phyloP scores from a whole-genome alignment of 2,329 filamentous ascomycete species.

The Pestalotiopsis sp. region DNA sequence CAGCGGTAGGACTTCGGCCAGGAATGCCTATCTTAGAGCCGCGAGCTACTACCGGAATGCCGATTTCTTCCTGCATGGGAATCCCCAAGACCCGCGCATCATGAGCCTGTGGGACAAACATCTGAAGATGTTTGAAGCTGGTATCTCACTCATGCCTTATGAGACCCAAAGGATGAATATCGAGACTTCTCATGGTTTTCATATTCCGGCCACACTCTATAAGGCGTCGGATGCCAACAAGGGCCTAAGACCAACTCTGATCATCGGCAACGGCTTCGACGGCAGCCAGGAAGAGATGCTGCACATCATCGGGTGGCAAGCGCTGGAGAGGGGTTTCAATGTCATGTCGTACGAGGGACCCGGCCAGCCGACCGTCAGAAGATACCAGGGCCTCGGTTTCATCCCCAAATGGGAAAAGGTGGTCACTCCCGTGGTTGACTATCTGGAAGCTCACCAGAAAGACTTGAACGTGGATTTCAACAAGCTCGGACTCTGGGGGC shows the following conservation, averaged over 20 bases:
- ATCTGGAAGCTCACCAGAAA: background rate
- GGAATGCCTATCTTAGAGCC: background rate
- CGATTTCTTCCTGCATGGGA: background rate
- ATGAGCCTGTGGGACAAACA: constrained; percentile 12
- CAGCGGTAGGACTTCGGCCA: background rate
- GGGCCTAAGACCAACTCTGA: constrained; percentile 34
- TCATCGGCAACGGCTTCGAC: constrained; percentile 47
- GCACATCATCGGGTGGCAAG: constrained; percentile 37
- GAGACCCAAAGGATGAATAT: background rate
- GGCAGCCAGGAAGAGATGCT: constrained; percentile 46
- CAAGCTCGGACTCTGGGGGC: constrained; percentile 39
- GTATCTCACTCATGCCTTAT: background rate
- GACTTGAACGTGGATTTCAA: constrained; percentile 27
- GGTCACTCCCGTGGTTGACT: background rate
- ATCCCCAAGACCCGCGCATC: constrained; percentile 13
- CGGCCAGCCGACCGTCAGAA: constrained; percentile 43
- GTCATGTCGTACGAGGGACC: constrained; percentile 49
- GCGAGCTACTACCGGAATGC: background rate
- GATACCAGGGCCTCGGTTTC: constrained; percentile 44
- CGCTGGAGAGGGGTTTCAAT: constrained; percentile 43
- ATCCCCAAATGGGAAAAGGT: constrained; percentile 18
- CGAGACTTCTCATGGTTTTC: background rate
- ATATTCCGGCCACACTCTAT: background rate
- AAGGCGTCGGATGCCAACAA: background rate
- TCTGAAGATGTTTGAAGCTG: background rate